Evolutionary conservation across 2,329 filamentous ascomycete genomes (phyloP).

Genomic region (Lachnellula subtilissima): DNA sequence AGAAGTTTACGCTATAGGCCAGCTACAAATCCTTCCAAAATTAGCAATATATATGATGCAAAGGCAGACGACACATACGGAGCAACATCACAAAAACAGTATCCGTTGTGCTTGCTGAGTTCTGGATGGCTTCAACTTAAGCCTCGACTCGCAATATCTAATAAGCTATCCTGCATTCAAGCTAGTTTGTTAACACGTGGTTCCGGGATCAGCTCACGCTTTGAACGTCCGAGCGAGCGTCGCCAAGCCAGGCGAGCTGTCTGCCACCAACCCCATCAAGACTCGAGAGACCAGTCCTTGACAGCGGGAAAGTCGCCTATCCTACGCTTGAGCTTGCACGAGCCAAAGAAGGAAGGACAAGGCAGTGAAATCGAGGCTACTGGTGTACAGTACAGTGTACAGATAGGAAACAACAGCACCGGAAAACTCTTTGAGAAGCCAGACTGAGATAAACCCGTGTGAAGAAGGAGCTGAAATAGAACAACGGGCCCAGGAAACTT

Average conservation of each 20-base stretch:
- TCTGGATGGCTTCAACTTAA: not conserved
- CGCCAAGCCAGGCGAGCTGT: not conserved
- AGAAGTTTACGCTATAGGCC: no score
- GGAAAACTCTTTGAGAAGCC: no score
- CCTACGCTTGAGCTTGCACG: no score
- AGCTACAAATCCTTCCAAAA: not conserved
- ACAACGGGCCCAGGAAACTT: no score
- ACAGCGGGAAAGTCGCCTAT: not conserved
- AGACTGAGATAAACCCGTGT: no score
- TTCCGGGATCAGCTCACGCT: not conserved
- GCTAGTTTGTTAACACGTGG: not conserved
- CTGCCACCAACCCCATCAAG: no score
- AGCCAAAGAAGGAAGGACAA: no score
- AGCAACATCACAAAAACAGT: no score
- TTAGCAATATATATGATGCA: not conserved
- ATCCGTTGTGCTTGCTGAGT: not conserved
- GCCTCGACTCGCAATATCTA: not conserved
- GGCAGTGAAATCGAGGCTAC: no score
- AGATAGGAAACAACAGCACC: no score
- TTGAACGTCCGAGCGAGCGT: conserved; percentile 1
- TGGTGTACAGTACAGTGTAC: no score
- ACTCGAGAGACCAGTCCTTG: not conserved
- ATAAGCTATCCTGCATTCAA: not conserved
- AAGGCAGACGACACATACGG: not conserved
- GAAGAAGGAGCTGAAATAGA: no score